phyloP scores from a whole-genome alignment of 495 filamentous ascomycete species.

The Podospora appendiculata region DNA sequence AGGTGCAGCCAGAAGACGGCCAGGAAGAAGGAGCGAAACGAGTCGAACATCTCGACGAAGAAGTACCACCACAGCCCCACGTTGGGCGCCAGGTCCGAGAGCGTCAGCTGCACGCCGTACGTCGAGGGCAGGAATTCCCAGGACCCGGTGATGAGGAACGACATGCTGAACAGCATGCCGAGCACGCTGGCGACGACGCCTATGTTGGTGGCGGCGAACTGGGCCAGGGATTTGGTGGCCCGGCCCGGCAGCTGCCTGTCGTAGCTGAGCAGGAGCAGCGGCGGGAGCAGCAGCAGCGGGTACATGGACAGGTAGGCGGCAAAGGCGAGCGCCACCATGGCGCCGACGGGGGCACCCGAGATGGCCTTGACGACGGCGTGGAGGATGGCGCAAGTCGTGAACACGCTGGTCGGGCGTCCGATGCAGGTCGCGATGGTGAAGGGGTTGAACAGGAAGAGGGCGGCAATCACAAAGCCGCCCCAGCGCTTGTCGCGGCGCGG shows the following conservation, averaged over 20 bases:
- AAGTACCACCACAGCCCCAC: conserved; percentile 99
- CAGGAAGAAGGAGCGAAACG: conserved; percentile 93
- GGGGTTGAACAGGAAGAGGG: conserved; percentile 86
- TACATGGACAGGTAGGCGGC: conserved; percentile 90
- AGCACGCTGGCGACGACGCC: conserved; percentile 39
- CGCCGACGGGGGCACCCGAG: conserved; percentile 60
- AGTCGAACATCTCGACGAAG: conserved; percentile 99
- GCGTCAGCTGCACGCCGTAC: conserved; percentile 83
- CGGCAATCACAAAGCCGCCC: conserved; percentile 64
- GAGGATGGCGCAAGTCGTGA: conserved; percentile 83
- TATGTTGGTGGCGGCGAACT: conserved; percentile 47
- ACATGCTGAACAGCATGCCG: conserved; percentile 56
- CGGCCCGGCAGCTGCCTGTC: conserved; percentile 46
- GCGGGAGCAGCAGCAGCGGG: conserved; percentile 77
- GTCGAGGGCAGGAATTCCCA: conserved; percentile 83
- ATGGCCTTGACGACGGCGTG: conserved; percentile 78
- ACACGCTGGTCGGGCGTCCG: conserved; percentile 83
- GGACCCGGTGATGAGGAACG: conserved; percentile 68
- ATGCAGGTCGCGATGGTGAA: conserved; percentile 91
- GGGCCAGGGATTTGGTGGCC: conserved; percentile 20
- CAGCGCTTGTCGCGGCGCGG: conserved; percentile 69
- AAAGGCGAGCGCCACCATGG: conserved; percentile 80
- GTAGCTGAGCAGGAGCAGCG: conserved; percentile 73
- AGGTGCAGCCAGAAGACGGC: conserved; percentile 97
- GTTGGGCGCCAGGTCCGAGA: conserved; percentile 91